Evolutionary conservation across 2,329 filamentous ascomycete species (phyloP).

Genomic region (Fusarium hostae): DNA sequence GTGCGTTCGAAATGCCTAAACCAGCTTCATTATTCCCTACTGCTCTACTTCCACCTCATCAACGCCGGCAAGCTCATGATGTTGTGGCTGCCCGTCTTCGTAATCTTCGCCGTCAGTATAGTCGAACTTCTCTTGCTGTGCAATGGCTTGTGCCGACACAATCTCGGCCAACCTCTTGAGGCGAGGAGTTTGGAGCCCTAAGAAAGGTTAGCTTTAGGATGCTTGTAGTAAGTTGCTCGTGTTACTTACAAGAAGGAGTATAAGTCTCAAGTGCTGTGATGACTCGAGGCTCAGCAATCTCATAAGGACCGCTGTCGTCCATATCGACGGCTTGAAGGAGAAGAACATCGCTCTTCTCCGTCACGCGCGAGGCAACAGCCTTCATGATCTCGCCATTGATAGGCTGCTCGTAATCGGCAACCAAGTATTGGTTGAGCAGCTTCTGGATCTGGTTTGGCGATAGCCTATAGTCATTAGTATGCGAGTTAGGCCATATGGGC

Average conservation of each 20-base stretch:
- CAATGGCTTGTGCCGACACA: slow-evolving; percentile 94
- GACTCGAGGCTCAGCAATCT: slow-evolving; percentile 95
- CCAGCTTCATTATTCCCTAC: slow-evolving; percentile 44
- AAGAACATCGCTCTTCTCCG: slow-evolving; percentile 97
- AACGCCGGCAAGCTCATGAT: slow-evolving; percentile 62
- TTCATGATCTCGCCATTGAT: slow-evolving; percentile 99
- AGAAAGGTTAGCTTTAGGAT: slow-evolving; percentile 45
- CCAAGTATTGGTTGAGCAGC: slow-evolving; percentile 96
- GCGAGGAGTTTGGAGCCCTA: slow-evolving; percentile 94
- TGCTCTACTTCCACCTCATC: slow-evolving; percentile 57
- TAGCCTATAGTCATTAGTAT: slow-evolving; percentile 67
- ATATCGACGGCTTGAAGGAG: slow-evolving; percentile 95
- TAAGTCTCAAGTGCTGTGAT: slow-evolving; percentile 98
- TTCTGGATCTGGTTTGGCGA: slow-evolving; percentile 99
- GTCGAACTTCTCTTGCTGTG: slow-evolving; percentile 89
- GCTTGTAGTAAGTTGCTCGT: not conserved
- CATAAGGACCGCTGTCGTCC: slow-evolving; percentile 98
- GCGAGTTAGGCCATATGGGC: not conserved
- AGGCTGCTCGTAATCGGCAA: slow-evolving; percentile 98
- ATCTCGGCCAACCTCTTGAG: slow-evolving; percentile 98
- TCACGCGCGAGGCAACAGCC: slow-evolving; percentile 94
- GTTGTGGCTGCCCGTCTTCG: slow-evolving; percentile 56
- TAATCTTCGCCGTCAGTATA: slow-evolving; percentile 58
- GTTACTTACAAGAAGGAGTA: slow-evolving; percentile 87
- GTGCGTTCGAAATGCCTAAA: slow-evolving; percentile 42